Base-by-base conservation (phyloP, 2,329 filamentous ascomycete genomes). In the Ceratocystis albifundus region DNA sequence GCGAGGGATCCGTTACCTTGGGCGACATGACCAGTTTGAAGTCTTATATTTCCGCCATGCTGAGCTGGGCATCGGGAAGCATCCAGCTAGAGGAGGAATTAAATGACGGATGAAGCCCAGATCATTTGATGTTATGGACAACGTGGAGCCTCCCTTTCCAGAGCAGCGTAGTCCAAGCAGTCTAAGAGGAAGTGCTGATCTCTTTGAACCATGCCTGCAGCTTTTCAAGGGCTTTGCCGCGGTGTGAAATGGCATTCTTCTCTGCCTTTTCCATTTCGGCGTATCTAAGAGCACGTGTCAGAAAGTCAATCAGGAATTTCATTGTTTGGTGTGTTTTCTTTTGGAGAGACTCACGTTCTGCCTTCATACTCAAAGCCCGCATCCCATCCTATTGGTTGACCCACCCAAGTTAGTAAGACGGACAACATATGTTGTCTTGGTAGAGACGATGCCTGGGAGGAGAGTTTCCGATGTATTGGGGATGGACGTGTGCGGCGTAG, bases 221-320 rank as follows among this genome's bases (percentile, higher is more conserved):
- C 77, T 96, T 96, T 70, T 85, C 82, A 65, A 99, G 78, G n/a
- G 94, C 94, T 73, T 87, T 89, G 70, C 84, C 87, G 55, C 94
- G 88, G 77, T 99, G 94, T 30, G 92, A 96, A 72, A 99, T 90
- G 73, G 86, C 84, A 78, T 97, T 99, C 85, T 95, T 95, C 74
- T 86, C 84, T 8, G 75, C 77, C 76, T 88, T 92, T 64, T 90
- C 88, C 94, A 99, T 99, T 78, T 99, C 94, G 32, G 94, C 94
- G 74, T 96, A 88, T 1, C 85, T 88, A 62, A 59, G 32, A 7
- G 44, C 25, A 10, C 12, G 15, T 48, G 36, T 53, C 30, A 48
- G 32, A 3, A 50, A 22, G 32, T 10, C 32, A 17, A 25, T 8
- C 2, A 12, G 48, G 48, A 53, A 53, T 4, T 53, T 8, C n/a